phyloP scores from a whole-genome alignment of 1,284 basidiomycete species.

The Sanghuangporus baumii region DNA sequence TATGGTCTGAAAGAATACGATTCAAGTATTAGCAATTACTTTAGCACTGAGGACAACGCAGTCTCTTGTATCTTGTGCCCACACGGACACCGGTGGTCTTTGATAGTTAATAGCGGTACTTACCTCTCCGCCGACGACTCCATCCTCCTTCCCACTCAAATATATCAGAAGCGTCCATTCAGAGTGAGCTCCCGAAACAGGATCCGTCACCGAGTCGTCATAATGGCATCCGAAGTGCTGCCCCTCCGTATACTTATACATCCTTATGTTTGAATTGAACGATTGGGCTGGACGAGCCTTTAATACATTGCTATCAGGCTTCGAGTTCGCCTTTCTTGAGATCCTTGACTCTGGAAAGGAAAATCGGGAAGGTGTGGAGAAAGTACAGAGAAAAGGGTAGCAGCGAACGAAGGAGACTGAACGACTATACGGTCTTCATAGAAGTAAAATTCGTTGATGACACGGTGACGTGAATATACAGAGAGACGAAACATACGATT shows the following conservation, averaged over 20 bases:
- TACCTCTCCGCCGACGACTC: slow-evolving; percentile 71
- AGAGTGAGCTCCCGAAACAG: slow-evolving; percentile 50
- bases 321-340: slow-evolving; percentile 3
- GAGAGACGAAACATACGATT: slow-evolving; percentile 46
- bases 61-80: too few species aligned
- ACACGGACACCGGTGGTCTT: background rate
- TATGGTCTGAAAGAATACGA: slow-evolving; percentile 42
- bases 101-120: background rate
- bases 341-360: slow-evolving; percentile 43
- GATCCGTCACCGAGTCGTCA: slow-evolving; percentile 62
- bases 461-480: background rate
- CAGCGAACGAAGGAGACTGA: slow-evolving; percentile 56
- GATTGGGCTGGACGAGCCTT: slow-evolving; percentile 42
- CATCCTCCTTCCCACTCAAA: slow-evolving; percentile 65
- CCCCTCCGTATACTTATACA: slow-evolving; percentile 61
- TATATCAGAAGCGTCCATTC: slow-evolving; percentile 83
- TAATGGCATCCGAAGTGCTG: slow-evolving; percentile 75
- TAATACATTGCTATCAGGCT: slow-evolving; percentile 18
- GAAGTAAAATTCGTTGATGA: background rate
- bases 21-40: background rate
- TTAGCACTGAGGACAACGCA: too few species aligned
- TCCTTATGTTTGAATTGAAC: slow-evolving; percentile 62
- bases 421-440: slow-evolving; percentile 57
- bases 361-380: slow-evolving; percentile 57
- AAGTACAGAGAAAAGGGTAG: slow-evolving; percentile 45